Conservation (phyloP, 495 filamentous ascomycete species). For the Penicillium subrubescens region DNA sequence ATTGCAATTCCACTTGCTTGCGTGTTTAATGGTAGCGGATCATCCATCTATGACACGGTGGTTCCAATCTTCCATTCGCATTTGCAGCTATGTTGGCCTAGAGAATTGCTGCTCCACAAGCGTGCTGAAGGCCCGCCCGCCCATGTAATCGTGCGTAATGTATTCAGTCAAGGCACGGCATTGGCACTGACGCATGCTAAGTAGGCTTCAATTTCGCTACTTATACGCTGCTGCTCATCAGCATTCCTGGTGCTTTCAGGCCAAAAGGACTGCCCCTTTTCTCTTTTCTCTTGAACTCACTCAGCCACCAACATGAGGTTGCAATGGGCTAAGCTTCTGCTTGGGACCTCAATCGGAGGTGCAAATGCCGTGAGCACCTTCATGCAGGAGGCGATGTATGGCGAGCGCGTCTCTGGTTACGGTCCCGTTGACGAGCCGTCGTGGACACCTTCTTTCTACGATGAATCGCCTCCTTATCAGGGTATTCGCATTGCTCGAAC, state of each 20-base stretch:
- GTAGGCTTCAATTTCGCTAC: not conserved
- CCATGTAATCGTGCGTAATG: not conserved
- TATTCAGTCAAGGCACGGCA: not conserved
- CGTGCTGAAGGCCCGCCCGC: not conserved
- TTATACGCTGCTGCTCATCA: not conserved
- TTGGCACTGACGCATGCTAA: not conserved
- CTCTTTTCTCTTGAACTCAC: not conserved
- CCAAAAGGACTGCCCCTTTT: not conserved
- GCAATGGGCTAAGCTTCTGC: conserved; percentile 9
- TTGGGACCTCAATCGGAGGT: conserved; percentile 6
- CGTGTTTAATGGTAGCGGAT: not conserved
- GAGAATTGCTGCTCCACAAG: not conserved
- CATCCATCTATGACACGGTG: not conserved
- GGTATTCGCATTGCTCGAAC: conserved; percentile 9
- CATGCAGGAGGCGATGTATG: conserved; percentile 15
- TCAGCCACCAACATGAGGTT: conserved; percentile 9
- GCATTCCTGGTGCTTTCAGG: not conserved
- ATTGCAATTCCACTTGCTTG: not conserved
- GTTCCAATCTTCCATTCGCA: not conserved
- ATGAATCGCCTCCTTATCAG: conserved; percentile 15
- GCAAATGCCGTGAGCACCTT: conserved; percentile 10
- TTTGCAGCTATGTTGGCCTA: not conserved
- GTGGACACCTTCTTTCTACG: conserved; percentile 6
- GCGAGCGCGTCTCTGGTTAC: conserved; percentile 10
- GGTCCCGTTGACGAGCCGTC: conserved; percentile 2